Evolutionary conservation across 2,329 filamentous ascomycete genomes (phyloP).

Genomic region (Botrytis fabae): DNA sequence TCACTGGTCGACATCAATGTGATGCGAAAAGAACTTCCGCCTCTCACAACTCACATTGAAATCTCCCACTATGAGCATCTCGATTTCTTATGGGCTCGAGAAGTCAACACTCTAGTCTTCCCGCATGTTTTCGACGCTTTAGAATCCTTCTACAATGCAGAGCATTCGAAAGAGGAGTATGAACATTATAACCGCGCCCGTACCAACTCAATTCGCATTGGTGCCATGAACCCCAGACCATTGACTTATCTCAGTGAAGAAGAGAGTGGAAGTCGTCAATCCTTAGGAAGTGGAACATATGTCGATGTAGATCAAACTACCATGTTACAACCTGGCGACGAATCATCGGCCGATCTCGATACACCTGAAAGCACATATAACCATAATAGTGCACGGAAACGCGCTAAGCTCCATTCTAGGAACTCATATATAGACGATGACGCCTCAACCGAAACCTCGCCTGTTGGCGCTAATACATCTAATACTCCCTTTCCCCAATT

Average conservation of each 20-base stretch:
- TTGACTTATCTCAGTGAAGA: conserved; percentile 33
- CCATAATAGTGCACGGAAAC: conserved; percentile 20
- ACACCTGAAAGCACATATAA: neutral
- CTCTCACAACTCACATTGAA: conserved; percentile 80
- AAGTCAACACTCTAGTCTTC: conserved; percentile 83
- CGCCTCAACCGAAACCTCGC: conserved; percentile 30
- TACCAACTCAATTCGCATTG: conserved; percentile 32
- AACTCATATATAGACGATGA: conserved; percentile 25
- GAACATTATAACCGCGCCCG: conserved; percentile 50
- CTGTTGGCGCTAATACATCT: neutral
- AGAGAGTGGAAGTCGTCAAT: conserved; percentile 27
- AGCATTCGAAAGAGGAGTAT: conserved; percentile 61
- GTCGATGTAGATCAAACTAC: conserved; percentile 10
- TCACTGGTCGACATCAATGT: conserved; percentile 90
- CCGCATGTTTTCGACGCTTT: conserved; percentile 85
- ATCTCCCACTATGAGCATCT: conserved; percentile 95
- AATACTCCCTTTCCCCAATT: neutral
- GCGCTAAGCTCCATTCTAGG: neutral
- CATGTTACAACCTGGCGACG: conserved; percentile 7
- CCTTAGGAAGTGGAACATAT: conserved; percentile 25
- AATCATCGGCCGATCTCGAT: conserved; percentile 17
- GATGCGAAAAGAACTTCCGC: conserved; percentile 86
- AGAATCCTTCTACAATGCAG: conserved; percentile 64
- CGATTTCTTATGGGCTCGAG: conserved; percentile 91
- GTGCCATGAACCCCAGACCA: conserved; percentile 25